Evolutionary conservation across 306 rosid genomes (phyloP).

Genomic region (Glycine soja): DNA sequence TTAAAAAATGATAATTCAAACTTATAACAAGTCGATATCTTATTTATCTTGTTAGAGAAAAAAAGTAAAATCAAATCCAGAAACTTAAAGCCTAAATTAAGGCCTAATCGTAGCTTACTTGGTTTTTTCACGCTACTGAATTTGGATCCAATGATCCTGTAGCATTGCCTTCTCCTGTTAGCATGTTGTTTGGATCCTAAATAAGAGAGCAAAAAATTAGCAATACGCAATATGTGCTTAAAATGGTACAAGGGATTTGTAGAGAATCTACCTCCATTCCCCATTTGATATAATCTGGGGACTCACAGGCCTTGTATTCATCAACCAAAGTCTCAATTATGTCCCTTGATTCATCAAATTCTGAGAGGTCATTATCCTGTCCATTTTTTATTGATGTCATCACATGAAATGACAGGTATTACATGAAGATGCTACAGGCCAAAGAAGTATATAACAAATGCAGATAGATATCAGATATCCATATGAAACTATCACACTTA

Average conservation of each 20-base stretch:
- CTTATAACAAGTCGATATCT: background rate
- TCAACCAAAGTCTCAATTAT: conserved; percentile 94
- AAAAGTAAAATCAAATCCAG: conserved; percentile 42
- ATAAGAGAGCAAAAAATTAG: conserved; percentile 40
- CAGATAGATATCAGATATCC: conserved; percentile 35
- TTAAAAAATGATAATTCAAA: background rate
- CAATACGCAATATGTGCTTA: conserved; percentile 27
- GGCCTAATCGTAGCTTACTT: conserved; percentile 50
- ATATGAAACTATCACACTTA: conserved; percentile 56
- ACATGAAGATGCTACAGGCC: conserved; percentile 34
- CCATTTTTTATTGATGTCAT: conserved; percentile 42
- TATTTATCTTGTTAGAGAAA: conserved; percentile 6
- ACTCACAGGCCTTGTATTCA: conserved; percentile 97
- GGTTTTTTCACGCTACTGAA: conserved; percentile 59
- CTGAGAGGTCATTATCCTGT: conserved; percentile 99
- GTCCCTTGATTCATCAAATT: conserved; percentile 98
- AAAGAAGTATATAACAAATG: conserved; percentile 33
- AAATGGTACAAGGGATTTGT: conserved; percentile 35
- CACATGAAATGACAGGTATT: conserved; percentile 41
- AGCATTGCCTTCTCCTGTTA: conserved; percentile 88
- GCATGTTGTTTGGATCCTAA: conserved; percentile 81
- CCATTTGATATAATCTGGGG: conserved; percentile 99
- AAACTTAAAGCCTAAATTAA: conserved; percentile 21
- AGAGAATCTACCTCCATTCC: conserved; percentile 92
- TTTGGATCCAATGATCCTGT: conserved; percentile 81